Percentiles rank a stretch among this genome's conserved stretches.
These are phyloP conservation scores for Picocystis salinarum DNA, from an alignment of 139 green algal genomes.

Conservation along the genomic window DNA sequence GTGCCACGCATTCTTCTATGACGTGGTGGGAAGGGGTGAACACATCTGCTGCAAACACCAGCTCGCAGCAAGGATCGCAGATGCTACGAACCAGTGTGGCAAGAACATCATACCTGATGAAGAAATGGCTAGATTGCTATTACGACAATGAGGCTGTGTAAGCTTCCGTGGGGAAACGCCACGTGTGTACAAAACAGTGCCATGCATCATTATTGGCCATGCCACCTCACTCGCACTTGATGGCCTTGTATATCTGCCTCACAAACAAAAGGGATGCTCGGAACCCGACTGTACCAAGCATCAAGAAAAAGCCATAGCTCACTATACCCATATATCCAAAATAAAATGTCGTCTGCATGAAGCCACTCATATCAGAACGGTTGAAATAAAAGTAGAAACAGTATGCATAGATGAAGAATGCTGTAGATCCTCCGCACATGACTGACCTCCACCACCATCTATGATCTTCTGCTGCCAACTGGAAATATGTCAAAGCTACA, in stretches of 20 bases:
- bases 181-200: too few relatives aligned
- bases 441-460: conserved; percentile 40
- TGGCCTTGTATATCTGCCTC: conserved; percentile 47
- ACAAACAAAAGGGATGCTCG: conserved; percentile 57
- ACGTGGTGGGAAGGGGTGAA: conserved; percentile 41
- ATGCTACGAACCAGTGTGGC: not conserved
- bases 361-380: conserved; percentile 1
- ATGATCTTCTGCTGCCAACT: conserved; percentile 22
- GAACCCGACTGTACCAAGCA: conserved; percentile 78
- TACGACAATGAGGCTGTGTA: too few relatives aligned
- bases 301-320: conserved; percentile 45
- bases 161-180: too few relatives aligned
- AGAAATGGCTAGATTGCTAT: conserved; percentile 4
- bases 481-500: conserved; percentile 41
- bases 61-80: conserved; percentile 43
- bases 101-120: not conserved
- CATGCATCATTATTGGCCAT: too few relatives aligned
- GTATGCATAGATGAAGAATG: conserved; percentile 24
- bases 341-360: conserved; percentile 52
- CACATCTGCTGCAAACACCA: conserved; percentile 66
- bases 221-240: conserved; percentile 39
- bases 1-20: conserved; percentile 62
- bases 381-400: conserved; percentile 35
- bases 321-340: conserved; percentile 70
- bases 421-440: conserved; percentile 17